Percentiles rank a stretch among this genome's conserved stretches.
phyloP scores from a whole-genome alignment of 1,284 basidiomycete genomes.

The Cutaneotrichosporon cavernicola region DNA sequence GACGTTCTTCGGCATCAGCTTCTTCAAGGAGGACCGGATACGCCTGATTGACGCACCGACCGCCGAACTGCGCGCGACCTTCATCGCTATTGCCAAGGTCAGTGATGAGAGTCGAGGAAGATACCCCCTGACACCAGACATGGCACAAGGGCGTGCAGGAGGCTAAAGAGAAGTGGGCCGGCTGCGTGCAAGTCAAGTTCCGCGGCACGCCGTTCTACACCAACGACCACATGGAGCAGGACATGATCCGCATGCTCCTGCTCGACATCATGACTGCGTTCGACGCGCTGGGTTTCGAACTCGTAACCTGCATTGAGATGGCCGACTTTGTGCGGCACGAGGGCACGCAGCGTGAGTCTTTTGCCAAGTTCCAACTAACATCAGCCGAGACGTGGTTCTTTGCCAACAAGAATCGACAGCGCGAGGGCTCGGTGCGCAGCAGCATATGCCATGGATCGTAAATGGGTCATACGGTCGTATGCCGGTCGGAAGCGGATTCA shows the following conservation, averaged over 20 bases:
- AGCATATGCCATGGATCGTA: not conserved
- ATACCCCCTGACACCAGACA: not conserved
- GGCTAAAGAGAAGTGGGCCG: not conserved
- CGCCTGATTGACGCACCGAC: slow-evolving; percentile 1
- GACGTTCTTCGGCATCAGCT: slow-evolving; percentile 7
- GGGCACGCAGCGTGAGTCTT: not conserved
- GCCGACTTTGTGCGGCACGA: not conserved
- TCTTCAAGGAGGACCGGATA: slow-evolving; percentile 2
- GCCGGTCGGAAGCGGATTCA: too few species aligned
- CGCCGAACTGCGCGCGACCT: not conserved
- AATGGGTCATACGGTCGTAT: too few species aligned
- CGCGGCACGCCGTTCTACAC: not conserved
- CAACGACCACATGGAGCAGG: not conserved
- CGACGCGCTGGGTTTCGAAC: not conserved
- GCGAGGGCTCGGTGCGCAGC: not conserved
- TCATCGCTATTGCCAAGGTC: not conserved
- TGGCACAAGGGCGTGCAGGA: slow-evolving; percentile 6
- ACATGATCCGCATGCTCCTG: not conserved
- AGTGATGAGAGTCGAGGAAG: not conserved
- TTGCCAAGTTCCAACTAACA: not conserved
- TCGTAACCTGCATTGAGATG: slow-evolving; percentile 5
- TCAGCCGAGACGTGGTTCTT: slow-evolving; percentile 10
- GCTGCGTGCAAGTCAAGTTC: not conserved
- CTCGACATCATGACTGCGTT: not conserved
- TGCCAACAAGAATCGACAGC: not conserved